These are phyloP conservation scores for Toxicodendron radicans DNA, from an alignment of 345 rosid genomes.

Conservation along the genomic window DNA sequence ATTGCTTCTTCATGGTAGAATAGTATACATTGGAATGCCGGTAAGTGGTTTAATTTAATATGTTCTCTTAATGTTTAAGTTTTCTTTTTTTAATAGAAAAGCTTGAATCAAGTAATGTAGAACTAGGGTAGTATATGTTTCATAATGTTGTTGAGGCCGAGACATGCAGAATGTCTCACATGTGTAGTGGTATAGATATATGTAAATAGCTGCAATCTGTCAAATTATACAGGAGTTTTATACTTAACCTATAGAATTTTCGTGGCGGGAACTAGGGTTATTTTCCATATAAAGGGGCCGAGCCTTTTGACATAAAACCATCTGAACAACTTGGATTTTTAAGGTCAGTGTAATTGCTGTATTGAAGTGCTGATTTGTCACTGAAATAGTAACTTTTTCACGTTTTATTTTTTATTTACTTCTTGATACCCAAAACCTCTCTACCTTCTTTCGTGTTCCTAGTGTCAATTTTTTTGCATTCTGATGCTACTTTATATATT, in stretches of 20 bases:
- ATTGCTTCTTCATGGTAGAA: constrained; percentile 71
- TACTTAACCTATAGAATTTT: not conserved
- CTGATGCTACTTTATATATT: not conserved
- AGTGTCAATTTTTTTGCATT: not conserved
- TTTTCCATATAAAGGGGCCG: not conserved
- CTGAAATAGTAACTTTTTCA: not conserved
- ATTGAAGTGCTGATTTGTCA: not conserved
- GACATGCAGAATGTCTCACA: not conserved
- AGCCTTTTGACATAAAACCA: not conserved
- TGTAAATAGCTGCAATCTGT: not conserved
- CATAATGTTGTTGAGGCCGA: not conserved
- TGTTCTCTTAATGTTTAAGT: not conserved
- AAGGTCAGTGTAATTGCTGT: not conserved
- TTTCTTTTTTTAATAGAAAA: not conserved
- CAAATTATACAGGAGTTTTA: not conserved
- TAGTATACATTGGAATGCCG: constrained; percentile 92
- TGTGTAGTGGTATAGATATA: not conserved
- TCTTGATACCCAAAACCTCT: not conserved
- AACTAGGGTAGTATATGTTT: not conserved
- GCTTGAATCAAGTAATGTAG: not conserved
- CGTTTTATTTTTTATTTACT: not conserved
- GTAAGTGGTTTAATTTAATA: constrained; percentile 38
- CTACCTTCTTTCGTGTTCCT: not conserved
- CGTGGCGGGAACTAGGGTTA: not conserved
- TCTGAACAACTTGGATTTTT: not conserved